Base-by-base conservation (phyloP, 176 grass and related monocot species). In the Zizania latifolia region DNA sequence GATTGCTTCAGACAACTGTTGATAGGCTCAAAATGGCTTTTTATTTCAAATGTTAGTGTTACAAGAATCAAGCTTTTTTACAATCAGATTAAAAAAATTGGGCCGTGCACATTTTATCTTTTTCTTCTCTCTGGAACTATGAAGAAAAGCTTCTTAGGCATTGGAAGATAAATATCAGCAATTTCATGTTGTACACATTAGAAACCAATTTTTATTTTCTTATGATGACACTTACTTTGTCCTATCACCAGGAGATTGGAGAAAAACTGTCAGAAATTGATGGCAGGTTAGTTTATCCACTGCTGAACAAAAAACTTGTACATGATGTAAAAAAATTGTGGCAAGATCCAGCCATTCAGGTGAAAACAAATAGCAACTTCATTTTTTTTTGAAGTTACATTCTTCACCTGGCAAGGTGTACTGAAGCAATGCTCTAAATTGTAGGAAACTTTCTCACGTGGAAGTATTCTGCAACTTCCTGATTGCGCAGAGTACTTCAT, bases 401-500 rank as follows among this genome's bases (percentile, higher is more conserved):
- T 4, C 4, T 28, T 59, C n/a, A 10, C 33, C 58, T 65, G 71
- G 19, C 17, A 28, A 66, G 22, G 17, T 80, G 10, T 62, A 55
- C 28, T 24, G 26, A 37, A 82, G 14, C 76, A 72, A 66, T 79
- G 13, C 40, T 21, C 48, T 53, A 17, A 45, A 76, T 56, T 84
- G 19, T 53, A 99, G 94, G 94, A 99, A 88, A 90, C 91, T 90
- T 92, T 86, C 75, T 88, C 82, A 41, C 72, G 78, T 37, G 95
- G 89, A 75, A 92, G 93, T 79, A 84, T 92, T 58, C 79, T 94
- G 16, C 95, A 99, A 99, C 69, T 94, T 54, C 95, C 95, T 46
- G 95, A 99, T 45, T 99, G 95, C 88, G 91, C 94, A 75, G 86
- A 94, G 41, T 99, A 99, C 69, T 99, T 99, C 58, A 94, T 99